A percentile compares a stretch with the other conserved stretches of the same genome.
Conservation (phyloP, 2,329 filamentous ascomycete species). For the Phaeosphaeriaceae sp. region DNA sequence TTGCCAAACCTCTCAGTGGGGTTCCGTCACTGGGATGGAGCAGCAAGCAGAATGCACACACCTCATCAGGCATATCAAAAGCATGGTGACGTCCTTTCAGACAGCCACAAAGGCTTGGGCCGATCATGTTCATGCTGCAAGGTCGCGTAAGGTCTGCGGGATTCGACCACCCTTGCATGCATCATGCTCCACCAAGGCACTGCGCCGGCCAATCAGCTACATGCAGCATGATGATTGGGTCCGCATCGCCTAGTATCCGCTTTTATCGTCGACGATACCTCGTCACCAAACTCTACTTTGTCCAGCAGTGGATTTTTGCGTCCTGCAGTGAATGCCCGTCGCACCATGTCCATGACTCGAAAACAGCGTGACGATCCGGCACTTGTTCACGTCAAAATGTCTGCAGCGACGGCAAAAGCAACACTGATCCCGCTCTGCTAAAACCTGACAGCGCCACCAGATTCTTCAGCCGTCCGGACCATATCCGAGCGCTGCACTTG, state of each 20-base stretch:
- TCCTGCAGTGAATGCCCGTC: not conserved
- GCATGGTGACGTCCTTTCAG: conserved; percentile 33
- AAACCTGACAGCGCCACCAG: not conserved
- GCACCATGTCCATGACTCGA: not conserved
- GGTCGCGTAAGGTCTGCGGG: not conserved
- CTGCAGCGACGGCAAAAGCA: not conserved
- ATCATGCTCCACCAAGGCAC: not conserved
- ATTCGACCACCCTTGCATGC: not conserved
- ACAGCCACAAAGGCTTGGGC: conserved; percentile 29
- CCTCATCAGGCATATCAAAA: conserved; percentile 1
- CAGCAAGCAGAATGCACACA: not conserved
- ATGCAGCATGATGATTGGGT: not conserved
- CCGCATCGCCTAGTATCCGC: not conserved
- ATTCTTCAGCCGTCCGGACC: not conserved
- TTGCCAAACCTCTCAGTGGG: not conserved
- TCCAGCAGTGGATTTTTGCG: not conserved
- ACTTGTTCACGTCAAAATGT: not conserved
- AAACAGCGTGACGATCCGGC: not conserved
- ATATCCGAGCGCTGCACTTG: not conserved
- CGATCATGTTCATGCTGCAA: conserved; percentile 4
- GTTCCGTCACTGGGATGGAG: not conserved
- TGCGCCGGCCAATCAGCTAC: not conserved
- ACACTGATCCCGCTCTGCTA: not conserved
- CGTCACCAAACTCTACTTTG: not conserved
- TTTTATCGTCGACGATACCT: not conserved